Evolutionary conservation across 1,284 basidiomycete genomes (phyloP), one percentile per base, ranked within the genome.

Genomic region (Fomitopsis betulina): DNA sequence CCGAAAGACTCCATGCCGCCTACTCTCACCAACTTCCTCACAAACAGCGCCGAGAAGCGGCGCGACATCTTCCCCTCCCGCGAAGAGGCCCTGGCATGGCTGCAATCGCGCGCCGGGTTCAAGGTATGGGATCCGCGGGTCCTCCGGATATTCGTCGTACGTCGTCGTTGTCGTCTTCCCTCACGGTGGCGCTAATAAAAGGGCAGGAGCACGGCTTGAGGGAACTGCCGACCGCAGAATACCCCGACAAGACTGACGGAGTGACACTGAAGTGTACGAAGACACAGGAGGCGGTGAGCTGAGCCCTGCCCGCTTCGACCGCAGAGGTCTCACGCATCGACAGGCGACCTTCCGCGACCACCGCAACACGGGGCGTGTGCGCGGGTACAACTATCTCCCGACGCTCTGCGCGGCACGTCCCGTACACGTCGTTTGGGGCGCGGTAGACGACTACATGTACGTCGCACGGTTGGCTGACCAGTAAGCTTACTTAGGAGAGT

Each of bases 181-280:
- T 2, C 23, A 17, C 13, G 9, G 8, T 23, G 38, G 47, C 49
- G n/a, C 54, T 27, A 21, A 23, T 7, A 43, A 23, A 8, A 30
- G 17, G 42, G 8, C 57, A 83, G 82, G 72, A 79, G 61, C 64
- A 78, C 39, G 81, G 80, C 0, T 63, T 84, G 64, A 63, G 76
- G 23, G 60, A 73, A 13, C 67, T 83, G 3, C 80, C 82, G 3
- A 81, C 78, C 0, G 60, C 60, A 2, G 71, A 72, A 7, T 79
- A 81, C 63, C 77, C 81, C 0, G 75, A 81, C 58, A 72, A 75
- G 60, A 37, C 35, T 15, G 71, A 63, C 15, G 80, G 81, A 13
- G 79, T 85, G 6, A 83, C 81, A 6, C 68, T 84, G 15, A 80
- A 75, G 62, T 84, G 81, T 61, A 70, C 72, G 13, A 75, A 74